Evolutionary conservation across 805 yeast genomes (phyloP), one percentile per base, ranked within the genome.

Genomic region (Wickerhamomyces kurtzmanii): DNA sequence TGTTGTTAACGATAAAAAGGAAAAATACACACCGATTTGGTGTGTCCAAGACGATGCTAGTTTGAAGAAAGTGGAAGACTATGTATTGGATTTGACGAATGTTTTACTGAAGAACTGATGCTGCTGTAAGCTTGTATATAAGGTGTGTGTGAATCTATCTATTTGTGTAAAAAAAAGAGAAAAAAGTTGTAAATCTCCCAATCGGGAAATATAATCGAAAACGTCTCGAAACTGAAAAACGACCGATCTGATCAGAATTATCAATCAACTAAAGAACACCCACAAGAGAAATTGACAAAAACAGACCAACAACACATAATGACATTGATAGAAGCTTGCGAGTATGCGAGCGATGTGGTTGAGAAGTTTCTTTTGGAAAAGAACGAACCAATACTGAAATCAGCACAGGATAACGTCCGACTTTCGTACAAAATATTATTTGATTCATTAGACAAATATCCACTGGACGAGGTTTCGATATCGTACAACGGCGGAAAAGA

Each of bases 401-500:
- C 16, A 8, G 49, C 57, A 5, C 51, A 48, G 28, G 26, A 26
- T 4, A 46, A 43, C 31, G 55, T 52, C 6, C 19, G 31, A 12
- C 23, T 34, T 12, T 31, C 56, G 1, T 34, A 43, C 15, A 20
- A 29, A 1, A 33, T 48, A 11, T 39, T 42, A 26, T 10, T 28
- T 11, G 32, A 37, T 8, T 36, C 41, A 3, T 32, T 55, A 5
- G 33, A 45, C 1, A 25, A 31, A 15, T 49, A 44, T 32, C 31
- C 37, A 2, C 29, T 57, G 10, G 57, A 63, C 9, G 75, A 79
- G 32, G 54, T 82, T 4, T 79, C 96, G 1, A 62, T 91, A 10
- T 81, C 94, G 3, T 91, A 80, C 52, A 91, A 91, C 49, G 98
- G 98, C 8, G 98, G 98, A 2, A 91, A 91, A 47, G 98, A 91